Evolutionary conservation across 2,329 filamentous ascomycete genomes (phyloP).

Genomic region (Sarocladiaceae sp.): DNA sequence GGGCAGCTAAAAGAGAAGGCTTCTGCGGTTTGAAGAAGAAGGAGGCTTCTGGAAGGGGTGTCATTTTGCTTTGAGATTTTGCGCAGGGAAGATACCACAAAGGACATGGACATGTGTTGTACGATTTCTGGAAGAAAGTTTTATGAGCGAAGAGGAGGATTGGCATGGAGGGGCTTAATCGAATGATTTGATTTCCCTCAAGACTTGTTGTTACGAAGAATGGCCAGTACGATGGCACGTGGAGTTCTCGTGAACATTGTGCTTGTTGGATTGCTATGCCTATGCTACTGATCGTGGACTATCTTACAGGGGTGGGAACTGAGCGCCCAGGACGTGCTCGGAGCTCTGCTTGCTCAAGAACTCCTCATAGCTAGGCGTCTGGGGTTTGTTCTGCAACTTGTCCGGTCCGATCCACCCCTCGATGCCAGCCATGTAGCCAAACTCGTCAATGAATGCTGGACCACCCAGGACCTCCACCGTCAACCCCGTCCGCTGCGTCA

Average conservation of each 20-base stretch:
- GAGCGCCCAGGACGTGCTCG: background rate
- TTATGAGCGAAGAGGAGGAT: background rate
- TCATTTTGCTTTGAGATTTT: background rate
- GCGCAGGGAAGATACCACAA: constrained; percentile 4
- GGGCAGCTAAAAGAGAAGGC: too few species aligned
- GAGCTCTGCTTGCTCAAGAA: constrained; percentile 16
- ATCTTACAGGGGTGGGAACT: background rate
- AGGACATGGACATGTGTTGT: background rate
- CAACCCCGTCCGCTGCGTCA: constrained; percentile 27
- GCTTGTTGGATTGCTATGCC: too few species aligned
- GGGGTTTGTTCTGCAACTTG: constrained; percentile 28
- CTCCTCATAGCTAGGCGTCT: constrained; percentile 23
- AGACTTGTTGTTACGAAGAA: background rate
- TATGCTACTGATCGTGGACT: background rate
- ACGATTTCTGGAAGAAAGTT: background rate
- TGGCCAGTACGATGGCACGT: too few species aligned
- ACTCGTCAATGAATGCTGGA: constrained; percentile 28
- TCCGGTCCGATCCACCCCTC: constrained; percentile 26
- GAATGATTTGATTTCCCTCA: background rate
- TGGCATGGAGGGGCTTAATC: background rate
- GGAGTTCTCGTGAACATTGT: too few species aligned
- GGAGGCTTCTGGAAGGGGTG: too few species aligned
- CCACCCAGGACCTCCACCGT: constrained; percentile 32
- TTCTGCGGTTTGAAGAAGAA: too few species aligned
- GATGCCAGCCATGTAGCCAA: constrained; percentile 34